Conservation (phyloP, 2,329 filamentous ascomycete species). For the Acarospora socialis region DNA sequence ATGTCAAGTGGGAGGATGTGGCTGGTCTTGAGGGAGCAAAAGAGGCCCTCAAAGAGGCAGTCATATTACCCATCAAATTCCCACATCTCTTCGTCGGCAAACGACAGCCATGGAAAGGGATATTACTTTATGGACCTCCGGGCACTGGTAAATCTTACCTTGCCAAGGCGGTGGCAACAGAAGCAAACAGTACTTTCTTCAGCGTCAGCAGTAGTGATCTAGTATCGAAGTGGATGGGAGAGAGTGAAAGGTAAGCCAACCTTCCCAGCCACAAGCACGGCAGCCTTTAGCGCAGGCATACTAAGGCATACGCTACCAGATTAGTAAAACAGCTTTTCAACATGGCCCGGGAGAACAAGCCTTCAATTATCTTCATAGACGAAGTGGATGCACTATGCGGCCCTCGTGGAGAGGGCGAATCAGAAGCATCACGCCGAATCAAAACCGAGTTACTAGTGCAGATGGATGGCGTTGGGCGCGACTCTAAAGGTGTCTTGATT, state of each 20-base stretch:
- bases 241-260: slow-evolving; percentile 72
- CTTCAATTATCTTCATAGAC: slow-evolving; percentile 97
- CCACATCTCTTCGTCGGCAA: slow-evolving; percentile 93
- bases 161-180: slow-evolving; percentile 92
- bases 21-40: slow-evolving; percentile 88
- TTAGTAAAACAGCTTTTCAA: slow-evolving; percentile 93
- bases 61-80: slow-evolving; percentile 96
- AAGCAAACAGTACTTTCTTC: slow-evolving; percentile 98
- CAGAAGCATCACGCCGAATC: slow-evolving; percentile 90
- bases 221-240: slow-evolving; percentile 99
- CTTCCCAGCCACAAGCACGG: background rate
- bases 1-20: slow-evolving; percentile 96
- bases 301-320: slow-evolving; percentile 31
- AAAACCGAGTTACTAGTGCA: slow-evolving; percentile 97
- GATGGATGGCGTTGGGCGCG: slow-evolving; percentile 97
- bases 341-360: slow-evolving; percentile 96
- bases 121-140: slow-evolving; percentile 86
- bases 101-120: slow-evolving; percentile 95
- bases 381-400: slow-evolving; percentile 95
- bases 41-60: slow-evolving; percentile 93
- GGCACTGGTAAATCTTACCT: slow-evolving; percentile 97
- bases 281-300: background rate
- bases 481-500: slow-evolving; percentile 85
- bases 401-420: slow-evolving; percentile 85
- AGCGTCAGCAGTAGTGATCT: slow-evolving; percentile 94